Evolutionary conservation across 768 basidiomycete species (phyloP), one percentile per base, ranked within the genome.

Genomic region (Calocybe gangraenosa): DNA sequence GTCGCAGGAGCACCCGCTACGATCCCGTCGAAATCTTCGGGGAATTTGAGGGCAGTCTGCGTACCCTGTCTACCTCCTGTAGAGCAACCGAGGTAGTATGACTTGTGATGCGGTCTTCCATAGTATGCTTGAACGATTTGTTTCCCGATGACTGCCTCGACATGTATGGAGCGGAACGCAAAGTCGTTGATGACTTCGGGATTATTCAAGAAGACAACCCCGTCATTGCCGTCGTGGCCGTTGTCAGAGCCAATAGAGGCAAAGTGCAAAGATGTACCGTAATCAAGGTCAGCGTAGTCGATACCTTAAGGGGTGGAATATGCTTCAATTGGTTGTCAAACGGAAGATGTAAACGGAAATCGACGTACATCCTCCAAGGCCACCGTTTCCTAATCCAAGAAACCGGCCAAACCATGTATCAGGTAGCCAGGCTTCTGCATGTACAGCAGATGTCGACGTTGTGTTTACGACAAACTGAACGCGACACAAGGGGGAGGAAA

Each of bases 1-100:
- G 40, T 50, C n/a, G 30, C 21, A 9, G 36, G 31, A 17, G 41
- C 23, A 3, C 41, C 37, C 8, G 47, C 43, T 18, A 48, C 37
- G 10, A 47, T 37, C 15, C 50, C 49, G 13, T 44, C 42, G 18
- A 51, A 51, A 20, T 49, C 51, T 2, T 37, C 51, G 3, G 51
- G 51, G 34, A 46, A 52, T 21, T 39, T 49, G 8, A 45, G 25
- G 13, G 39, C 41, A 14, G 40, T 37, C 28, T 44, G 37, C 11
- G 35, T 40, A 18, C 45, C 51, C 38, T 47, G 30, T 11, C 47
- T 37, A 8, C 42, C 32, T 19, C 41, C 51, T 9, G 40, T 39
- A 9, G 34, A 44, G 21, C 45, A 49, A 18, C 46, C 52, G n/a
- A 50, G 40, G 20, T 5, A 53, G 7, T 50, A 45, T 7, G 35